phyloP scores from a whole-genome alignment of 2,329 filamentous ascomycete genomes.

The Trichoderma arundinaceum region DNA sequence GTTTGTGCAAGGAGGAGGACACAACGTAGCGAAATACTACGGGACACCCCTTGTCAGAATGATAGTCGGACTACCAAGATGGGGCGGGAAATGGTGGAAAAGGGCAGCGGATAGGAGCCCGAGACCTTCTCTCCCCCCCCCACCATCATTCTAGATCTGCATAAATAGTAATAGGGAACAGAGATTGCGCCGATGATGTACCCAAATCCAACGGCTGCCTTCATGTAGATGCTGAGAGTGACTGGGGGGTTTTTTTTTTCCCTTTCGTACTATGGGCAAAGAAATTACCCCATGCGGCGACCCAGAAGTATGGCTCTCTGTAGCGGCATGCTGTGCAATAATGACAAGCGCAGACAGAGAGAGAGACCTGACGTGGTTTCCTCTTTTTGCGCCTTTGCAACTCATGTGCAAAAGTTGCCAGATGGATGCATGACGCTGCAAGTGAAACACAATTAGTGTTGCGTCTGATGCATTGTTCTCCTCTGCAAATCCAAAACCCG shows the following conservation, averaged over 20 bases:
- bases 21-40: neutral
- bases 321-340: neutral
- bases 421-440: conserved; percentile 23
- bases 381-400: neutral
- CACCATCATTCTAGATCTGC: conserved; percentile 13
- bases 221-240: neutral
- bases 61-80: conserved; percentile 1
- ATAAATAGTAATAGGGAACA: conserved; percentile 2
- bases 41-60: neutral
- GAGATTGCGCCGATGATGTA: neutral
- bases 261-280: neutral
- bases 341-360: neutral
- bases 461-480: conserved; percentile 18
- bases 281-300: neutral
- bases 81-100: conserved; percentile 8
- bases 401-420: conserved; percentile 3
- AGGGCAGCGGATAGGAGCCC: conserved; percentile 14
- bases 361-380: neutral
- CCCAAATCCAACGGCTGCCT: neutral
- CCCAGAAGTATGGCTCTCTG: neutral
- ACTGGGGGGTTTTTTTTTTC: neutral
- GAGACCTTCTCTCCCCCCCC: neutral
- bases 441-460: conserved; percentile 19
- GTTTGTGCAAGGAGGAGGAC: neutral
- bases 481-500: conserved; percentile 7